Evolutionary conservation across 2,329 filamentous ascomycete species (phyloP), one percentile per base, ranked within the genome.

Genomic region (Fusarium nelsonii): DNA sequence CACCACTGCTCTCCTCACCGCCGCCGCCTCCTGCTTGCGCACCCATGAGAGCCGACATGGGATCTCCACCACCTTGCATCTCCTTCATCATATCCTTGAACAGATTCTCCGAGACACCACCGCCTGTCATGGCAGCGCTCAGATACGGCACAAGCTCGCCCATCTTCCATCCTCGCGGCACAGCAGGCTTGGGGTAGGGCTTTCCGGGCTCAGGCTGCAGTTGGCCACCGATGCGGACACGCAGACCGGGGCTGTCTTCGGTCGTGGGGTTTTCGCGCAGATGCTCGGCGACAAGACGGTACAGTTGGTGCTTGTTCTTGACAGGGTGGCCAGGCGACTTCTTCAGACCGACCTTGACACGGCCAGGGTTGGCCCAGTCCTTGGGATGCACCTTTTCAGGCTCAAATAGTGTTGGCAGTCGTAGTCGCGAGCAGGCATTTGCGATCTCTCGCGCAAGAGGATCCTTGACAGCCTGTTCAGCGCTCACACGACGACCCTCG

Each of bases 11-110:
- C 4, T 71, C 75, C 6, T 71, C 73, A 7, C 70, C 75, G 3
- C 75, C 78, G 4, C 69, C 75, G 3, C 75, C 78, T 7, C 71
- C 79, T 3, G 63, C 77, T 46, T 75, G 77, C 32, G 74, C 79
- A 9, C 78, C 81, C 80, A 82, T 82, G 58, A 82, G 65, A 37
- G 81, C 82, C 9, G 78, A 75, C 82, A 84, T 83, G 9, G 79
- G 81, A 40, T 84, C 83, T 1, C 81, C 84, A 3, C 80, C 81
- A 4, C 79, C 79, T 75, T 85, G 84, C 93, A 98, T 97, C 82
- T 97, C 93, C 75, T 90, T 91, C 94, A 98, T 97, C 85, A 97
- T 97, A 73, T 97, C 94, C 83, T 96, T 93, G 76, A 98, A 90
- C 65, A 97, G 88, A 76, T 98, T 97, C 79, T 99, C 96, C 66